Evolutionary conservation across 768 basidiomycete genomes (phyloP), one percentile per base, ranked within the genome.

Genomic region (Lenzites betulinus): DNA sequence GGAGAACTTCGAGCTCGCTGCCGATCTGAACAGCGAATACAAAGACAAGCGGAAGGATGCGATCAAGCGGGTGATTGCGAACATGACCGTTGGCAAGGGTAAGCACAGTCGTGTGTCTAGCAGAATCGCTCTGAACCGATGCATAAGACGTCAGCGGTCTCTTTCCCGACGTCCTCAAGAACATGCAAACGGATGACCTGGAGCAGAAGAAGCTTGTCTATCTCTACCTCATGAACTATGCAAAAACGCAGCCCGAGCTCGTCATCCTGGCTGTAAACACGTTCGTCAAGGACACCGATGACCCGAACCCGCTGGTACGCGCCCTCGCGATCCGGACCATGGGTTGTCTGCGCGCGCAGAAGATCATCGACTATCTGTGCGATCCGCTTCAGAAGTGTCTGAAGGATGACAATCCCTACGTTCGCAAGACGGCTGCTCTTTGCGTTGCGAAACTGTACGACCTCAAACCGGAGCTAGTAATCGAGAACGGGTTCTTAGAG

Each of bases 201-300:
- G 97, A 99, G 75, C 97, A 98, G 78, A 99, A 98, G 86, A 98
- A 99, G 76, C 90, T 99, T 35, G 97, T 98, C n/a, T 98, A 97
- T 70, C 84, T 97, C 23, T 98, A 98, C 75, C 87, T 99, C 60
- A 98, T 98, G 92, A 99, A 99, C 79, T 99, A 98, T 66, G 96
- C 96, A 35, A 97, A 97, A 73, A 95, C 96, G 0, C 97, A 99
- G 71, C 97, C 97, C 0, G 97, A 99, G 71, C 91, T 98, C 62
- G 95, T 98, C 75, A 98, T 99, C 71, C 83, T 99, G 47, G 97
- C 97, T 28, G 97, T 99, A 61, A 99, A 98, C 71, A 99, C 96
- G 8, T 98, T 99, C 71, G 97, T 99, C 64, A 87, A 97, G 81
- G 97, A 99, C 74, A 88, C 94, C 0, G 94, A 95, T 65, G 97